Conservation (phyloP, 2,329 filamentous ascomycete genomes). For the Orbilia quercus region DNA sequence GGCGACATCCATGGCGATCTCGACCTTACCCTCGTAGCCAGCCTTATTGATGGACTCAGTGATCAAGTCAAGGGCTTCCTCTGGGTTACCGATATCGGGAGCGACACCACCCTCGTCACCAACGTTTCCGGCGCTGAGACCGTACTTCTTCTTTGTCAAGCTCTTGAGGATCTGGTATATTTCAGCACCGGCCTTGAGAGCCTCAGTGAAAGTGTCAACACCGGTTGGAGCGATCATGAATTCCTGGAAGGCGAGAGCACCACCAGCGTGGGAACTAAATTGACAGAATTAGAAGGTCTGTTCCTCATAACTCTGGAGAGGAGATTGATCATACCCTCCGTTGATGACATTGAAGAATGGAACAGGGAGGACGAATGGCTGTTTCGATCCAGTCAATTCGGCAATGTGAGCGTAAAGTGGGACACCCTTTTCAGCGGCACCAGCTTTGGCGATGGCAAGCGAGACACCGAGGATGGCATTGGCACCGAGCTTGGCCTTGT, state of each 20-base stretch:
- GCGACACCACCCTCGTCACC: slow-evolving; percentile 99
- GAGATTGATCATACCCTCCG: slow-evolving; percentile 66
- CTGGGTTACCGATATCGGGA: slow-evolving; percentile 95
- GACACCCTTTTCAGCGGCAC: slow-evolving; percentile 86
- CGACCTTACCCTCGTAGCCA: slow-evolving; percentile 94
- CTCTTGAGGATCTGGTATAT: slow-evolving; percentile 98
- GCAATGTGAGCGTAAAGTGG: slow-evolving; percentile 89
- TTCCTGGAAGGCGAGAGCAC: slow-evolving; percentile 92
- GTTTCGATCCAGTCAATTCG: slow-evolving; percentile 87
- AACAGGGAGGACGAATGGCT: slow-evolving; percentile 88
- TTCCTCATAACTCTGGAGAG: neutral
- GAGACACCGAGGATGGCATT: slow-evolving; percentile 89
- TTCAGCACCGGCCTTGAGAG: slow-evolving; percentile 93
- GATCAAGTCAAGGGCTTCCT: slow-evolving; percentile 97
- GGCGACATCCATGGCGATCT: slow-evolving; percentile 99
- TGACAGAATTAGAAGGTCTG: slow-evolving; percentile 46
- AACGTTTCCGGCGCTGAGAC: slow-evolving; percentile 97
- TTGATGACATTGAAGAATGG: slow-evolving; percentile 96
- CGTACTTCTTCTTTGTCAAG: slow-evolving; percentile 99
- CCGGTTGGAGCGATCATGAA: slow-evolving; percentile 92
- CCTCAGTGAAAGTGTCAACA: slow-evolving; percentile 92
- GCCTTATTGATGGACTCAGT: slow-evolving; percentile 91
- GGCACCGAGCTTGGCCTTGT: slow-evolving; percentile 89
- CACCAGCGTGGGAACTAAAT: slow-evolving; percentile 89
- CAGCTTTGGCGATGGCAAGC: slow-evolving; percentile 86